A percentile compares a stretch with the other conserved stretches of the same genome.
Evolutionary conservation across 2,329 filamentous ascomycete genomes (phyloP).

Genomic region (Colletotrichum paranaense): DNA sequence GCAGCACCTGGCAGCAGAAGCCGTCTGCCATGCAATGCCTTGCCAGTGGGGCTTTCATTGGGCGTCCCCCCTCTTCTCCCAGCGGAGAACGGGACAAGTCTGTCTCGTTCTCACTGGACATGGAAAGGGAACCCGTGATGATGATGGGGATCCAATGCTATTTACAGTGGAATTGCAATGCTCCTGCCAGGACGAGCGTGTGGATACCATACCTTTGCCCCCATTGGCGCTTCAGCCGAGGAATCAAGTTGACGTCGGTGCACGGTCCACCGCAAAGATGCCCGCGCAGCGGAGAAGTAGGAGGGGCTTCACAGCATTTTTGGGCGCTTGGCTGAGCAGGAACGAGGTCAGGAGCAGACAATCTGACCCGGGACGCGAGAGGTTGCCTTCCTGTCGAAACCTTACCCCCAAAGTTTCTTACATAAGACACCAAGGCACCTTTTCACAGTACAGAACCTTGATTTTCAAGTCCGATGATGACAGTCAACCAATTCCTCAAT

Average conservation of each 20-base stretch:
- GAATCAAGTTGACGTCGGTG: constrained; percentile 17
- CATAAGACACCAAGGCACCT: not conserved
- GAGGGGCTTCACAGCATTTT: constrained; percentile 31
- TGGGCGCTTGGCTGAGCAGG: constrained; percentile 28
- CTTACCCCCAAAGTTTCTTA: not conserved
- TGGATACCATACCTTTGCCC: not conserved
- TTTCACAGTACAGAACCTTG: not conserved
- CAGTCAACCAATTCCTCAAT: not conserved
- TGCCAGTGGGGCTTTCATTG: constrained; percentile 18
- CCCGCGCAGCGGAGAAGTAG: constrained; percentile 14
- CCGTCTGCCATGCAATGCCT: constrained; percentile 11
- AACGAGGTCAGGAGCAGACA: not conserved
- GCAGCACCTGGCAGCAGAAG: not conserved
- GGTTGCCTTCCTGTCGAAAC: not conserved
- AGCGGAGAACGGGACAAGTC: constrained; percentile 12
- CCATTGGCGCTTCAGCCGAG: constrained; percentile 17
- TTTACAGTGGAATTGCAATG: constrained; percentile 28
- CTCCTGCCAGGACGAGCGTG: constrained; percentile 26
- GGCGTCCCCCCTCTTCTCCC: not conserved
- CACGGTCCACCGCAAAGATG: constrained; percentile 26
- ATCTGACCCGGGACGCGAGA: not conserved
- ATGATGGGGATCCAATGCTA: constrained; percentile 20
- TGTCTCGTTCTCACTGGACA: constrained; percentile 20
- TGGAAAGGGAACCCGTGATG: constrained; percentile 6
- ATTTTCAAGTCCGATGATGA: not conserved